Evolutionary conservation across 176 grass and related monocot species (phyloP), one percentile per base, ranked within the genome.

Genomic region (Chloris gayana): DNA sequence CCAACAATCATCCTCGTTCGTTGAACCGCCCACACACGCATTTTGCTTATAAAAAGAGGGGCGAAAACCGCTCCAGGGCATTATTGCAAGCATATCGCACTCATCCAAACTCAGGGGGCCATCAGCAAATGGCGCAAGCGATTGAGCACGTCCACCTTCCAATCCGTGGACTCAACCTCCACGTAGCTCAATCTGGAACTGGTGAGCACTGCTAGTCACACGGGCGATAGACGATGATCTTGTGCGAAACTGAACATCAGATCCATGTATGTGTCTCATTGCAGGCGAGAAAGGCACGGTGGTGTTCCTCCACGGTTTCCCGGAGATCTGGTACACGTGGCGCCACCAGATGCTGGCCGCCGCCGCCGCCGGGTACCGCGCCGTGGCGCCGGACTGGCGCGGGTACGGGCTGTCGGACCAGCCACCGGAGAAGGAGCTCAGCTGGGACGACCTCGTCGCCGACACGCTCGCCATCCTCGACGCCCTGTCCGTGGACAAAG

Each of bases 311-410:
- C 86, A 88, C 81, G 86, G 86, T 8, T 92, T 92, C 73, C 87
- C 91, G 56, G 91, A 92, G 80, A 92, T 92, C 69, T 92, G 91
- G 87, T 89, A 92, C 80, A 29, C 87, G 15, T 92, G 91, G 87
- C 85, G 91, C 41, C 80, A 92, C 70, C 91, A 92, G 75, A 89
- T 92, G 91, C 72, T 84, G 31, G 91, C 80, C 32, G 90, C 44
- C 9, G 90, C 90, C 37, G 84, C 65, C 6, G 87, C 87, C 14
- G 87, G 90, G 41, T 89, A 87, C 87, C 87, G 84, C 41, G 90
- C 90, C 70, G 42, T 92, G 49, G 84, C 90, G 71, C 87, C 90
- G 6, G 90, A 89, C 65, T 62, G 81, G 70, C 87, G 90, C 32
- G 87, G 90, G 19, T 92, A 92, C 71, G 90, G 90, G 0, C 87